A percentile compares a stretch with the other conserved stretches of the same genome.
These are phyloP conservation scores for Diaporthe sp. DNA, from an alignment of 2,329 filamentous ascomycete species.

Conservation along the genomic window DNA sequence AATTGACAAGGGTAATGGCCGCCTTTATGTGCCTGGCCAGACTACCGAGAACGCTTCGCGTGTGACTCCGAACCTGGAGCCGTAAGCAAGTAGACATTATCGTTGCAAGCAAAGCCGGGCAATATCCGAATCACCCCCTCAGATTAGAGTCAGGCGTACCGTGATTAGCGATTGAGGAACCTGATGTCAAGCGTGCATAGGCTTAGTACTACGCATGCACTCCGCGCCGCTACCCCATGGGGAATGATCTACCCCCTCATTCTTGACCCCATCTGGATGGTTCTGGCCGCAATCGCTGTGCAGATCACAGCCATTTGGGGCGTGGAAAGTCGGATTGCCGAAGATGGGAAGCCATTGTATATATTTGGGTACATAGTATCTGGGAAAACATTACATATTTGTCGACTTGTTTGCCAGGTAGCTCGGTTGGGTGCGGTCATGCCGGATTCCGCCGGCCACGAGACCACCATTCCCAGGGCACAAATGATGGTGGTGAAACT, in stretches of 20 bases:
- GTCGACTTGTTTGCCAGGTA: no score
- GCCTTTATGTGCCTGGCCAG: neutral
- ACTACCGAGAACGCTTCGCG: neutral
- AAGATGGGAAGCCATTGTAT: slow-evolving; percentile 12
- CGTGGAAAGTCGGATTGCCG: neutral
- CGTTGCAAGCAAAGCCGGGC: neutral
- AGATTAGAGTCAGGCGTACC: neutral
- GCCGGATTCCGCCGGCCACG: neutral
- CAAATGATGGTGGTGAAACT: neutral
- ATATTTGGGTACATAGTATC: no score
- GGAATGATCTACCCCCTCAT: slow-evolving; percentile 2
- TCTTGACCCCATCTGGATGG: slow-evolving; percentile 8
- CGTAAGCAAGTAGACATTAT: neutral
- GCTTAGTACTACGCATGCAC: slow-evolving; percentile 14
- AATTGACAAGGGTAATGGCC: neutral
- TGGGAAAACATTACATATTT: no score
- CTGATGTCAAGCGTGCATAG: neutral
- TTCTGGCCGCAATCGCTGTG: neutral
- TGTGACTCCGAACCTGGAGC: neutral
- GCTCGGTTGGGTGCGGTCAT: no score
- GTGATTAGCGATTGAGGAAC: neutral
- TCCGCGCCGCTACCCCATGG: slow-evolving; percentile 8
- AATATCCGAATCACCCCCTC: slow-evolving; percentile 8
- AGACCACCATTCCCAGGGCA: neutral
- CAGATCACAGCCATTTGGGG: neutral